Percentiles rank a stretch among this genome's conserved stretches.
phyloP scores from a whole-genome alignment of 176 grass and related monocot genomes.

The Musa schizocarpa region DNA sequence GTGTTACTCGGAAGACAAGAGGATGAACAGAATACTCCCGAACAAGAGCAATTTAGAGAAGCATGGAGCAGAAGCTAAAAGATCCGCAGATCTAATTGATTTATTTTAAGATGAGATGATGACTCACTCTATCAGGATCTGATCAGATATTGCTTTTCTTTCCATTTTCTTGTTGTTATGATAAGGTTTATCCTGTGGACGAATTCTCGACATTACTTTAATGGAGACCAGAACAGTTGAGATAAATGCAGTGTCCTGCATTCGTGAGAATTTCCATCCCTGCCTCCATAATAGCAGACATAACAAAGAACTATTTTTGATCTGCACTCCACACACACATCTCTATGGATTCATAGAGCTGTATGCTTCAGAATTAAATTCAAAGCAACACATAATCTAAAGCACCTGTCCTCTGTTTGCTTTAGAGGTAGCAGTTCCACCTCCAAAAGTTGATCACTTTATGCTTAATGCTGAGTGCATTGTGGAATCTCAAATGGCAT shows the following conservation, averaged over 20 bases:
- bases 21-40: too few relatives aligned
- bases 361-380: neutral
- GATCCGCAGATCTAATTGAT: too few relatives aligned
- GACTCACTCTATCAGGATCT: too few relatives aligned
- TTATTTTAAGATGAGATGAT: too few relatives aligned
- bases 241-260: neutral
- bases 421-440: neutral
- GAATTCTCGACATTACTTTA: neutral
- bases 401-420: neutral
- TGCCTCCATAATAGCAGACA: neutral
- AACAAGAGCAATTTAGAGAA: too few relatives aligned
- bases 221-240: neutral
- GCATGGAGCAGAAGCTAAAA: too few relatives aligned
- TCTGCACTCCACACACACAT: too few relatives aligned
- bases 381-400: neutral
- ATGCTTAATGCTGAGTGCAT: neutral
- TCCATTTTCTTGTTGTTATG: too few relatives aligned
- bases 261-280: neutral
- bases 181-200: neutral
- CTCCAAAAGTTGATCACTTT: neutral
- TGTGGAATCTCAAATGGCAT: neutral
- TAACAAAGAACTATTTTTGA: too few relatives aligned
- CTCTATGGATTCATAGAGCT: too few relatives aligned
- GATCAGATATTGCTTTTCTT: too few relatives aligned
- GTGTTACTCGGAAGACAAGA: too few relatives aligned